Evolutionary conservation across 441 rosid species (phyloP), one percentile per base, ranked within the genome.

Genomic region (Biscutella auriculata): DNA sequence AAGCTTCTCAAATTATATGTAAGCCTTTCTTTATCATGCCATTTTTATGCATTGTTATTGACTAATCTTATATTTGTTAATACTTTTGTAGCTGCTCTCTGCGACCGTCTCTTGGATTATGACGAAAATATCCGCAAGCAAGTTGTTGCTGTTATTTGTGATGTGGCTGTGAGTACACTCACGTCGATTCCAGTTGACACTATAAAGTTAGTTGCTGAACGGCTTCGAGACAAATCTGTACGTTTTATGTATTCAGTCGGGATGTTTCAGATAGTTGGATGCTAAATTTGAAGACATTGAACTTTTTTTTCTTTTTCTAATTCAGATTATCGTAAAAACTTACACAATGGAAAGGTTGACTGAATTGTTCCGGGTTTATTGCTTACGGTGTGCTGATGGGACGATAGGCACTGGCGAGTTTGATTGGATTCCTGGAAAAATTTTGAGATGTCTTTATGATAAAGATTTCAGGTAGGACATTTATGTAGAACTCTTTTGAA

Each of bases 361-460:
- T 36, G 98, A 91, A 66, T 71, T 95, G 66, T 83, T 82, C 81
- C 79, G 74, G 70, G 77, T 73, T 41, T 79, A 77, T 80, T 84
- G 95, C 71, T 74, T 67, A 66, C 28, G 53, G 37, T 76, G 76
- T 57, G 63, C 79, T 64, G 82, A 82, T 46, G 78, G 70, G 34
- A 78, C 83, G 63, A 60, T 66, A 45, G 69, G 50, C 72, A 65
- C 60, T 49, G 68, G 75, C 40, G 83, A 82, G 53, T 88, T 75
- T 76, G 93, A 88, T 70, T 95, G 98, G 99, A 86, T 95, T 72
- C 99, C 98, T 65, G 98, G 91, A 71, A 95, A 82, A 83, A 69
- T 95, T 70, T 69, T 95, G 78, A 88, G 91, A 73, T 95, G 99
- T 64, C 79, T 82, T 62, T 95, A 84, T 73, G 99, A 91, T 76